A percentile compares a stretch with the other conserved stretches of the same genome.
phyloP scores from a whole-genome alignment of 495 filamentous ascomycete genomes.

The Tuber microsphaerosporum region DNA sequence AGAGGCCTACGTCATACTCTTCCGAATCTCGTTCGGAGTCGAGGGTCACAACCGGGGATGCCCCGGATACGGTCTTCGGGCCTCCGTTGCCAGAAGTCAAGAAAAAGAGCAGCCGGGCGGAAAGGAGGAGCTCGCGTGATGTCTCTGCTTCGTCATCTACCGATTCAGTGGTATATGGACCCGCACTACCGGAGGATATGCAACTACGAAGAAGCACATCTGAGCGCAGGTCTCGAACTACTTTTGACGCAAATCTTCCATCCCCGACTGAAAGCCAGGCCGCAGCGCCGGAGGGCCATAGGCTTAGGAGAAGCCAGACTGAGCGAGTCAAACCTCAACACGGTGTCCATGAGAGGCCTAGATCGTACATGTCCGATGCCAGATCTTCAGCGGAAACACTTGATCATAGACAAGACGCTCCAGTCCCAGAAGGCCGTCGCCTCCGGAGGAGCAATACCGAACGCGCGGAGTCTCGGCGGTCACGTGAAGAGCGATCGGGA shows the following conservation, averaged over 20 bases:
- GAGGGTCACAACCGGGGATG: background rate
- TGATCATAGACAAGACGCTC: background rate
- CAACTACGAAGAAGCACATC: background rate
- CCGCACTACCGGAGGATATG: background rate
- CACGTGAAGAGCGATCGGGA: background rate
- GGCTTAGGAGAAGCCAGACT: slow-evolving; percentile 12
- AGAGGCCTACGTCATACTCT: background rate
- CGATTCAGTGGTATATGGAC: background rate
- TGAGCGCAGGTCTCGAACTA: background rate
- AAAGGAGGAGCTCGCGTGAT: background rate
- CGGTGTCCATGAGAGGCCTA: slow-evolving; percentile 1
- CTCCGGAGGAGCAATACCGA: background rate
- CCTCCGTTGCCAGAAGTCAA: background rate
- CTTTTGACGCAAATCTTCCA: background rate
- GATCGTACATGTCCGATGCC: background rate
- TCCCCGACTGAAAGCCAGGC: background rate
- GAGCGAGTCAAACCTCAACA: background rate
- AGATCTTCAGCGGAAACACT: background rate
- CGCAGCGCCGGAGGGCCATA: background rate
- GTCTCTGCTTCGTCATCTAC: background rate
- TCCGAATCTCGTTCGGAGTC: background rate
- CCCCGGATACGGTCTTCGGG: background rate
- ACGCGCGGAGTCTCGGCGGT: background rate
- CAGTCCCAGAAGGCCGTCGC: background rate
- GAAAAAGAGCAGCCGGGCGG: background rate